These are phyloP conservation scores for Cutaneotrichosporon mucoides DNA, from an alignment of 1,284 basidiomycete species.

Conservation along the genomic window DNA sequence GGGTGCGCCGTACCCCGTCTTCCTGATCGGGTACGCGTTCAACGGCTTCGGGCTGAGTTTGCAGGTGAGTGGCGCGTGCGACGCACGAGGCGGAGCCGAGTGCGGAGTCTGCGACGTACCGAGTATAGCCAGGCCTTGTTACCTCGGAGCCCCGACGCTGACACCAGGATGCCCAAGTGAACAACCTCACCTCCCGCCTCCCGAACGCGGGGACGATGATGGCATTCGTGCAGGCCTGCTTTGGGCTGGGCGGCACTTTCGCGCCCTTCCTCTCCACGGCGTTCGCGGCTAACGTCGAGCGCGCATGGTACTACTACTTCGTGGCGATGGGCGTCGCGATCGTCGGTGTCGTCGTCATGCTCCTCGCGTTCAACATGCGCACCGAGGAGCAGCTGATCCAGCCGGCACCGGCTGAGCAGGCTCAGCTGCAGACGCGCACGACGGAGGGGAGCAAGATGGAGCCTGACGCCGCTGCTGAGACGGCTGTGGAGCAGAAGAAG, in stretches of 20 bases:
- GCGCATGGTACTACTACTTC: conserved; percentile 15
- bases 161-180: conserved; percentile 20
- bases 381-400: conserved; percentile 20
- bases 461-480: background rate
- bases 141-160: too few relatives aligned
- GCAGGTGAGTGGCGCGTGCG: too few relatives aligned
- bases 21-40: conserved; percentile 13
- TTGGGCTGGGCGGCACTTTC: conserved; percentile 58
- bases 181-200: conserved; percentile 19
- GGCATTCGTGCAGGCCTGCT: conserved; percentile 22
- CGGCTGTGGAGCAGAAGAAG: background rate
- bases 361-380: conserved; percentile 15
- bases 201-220: conserved; percentile 18
- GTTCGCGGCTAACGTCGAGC: conserved; percentile 46
- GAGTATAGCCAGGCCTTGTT: too few relatives aligned
- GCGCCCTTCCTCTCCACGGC: conserved; percentile 63
- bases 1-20: conserved; percentile 14
- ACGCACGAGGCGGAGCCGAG: too few relatives aligned
- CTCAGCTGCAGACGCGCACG: background rate
- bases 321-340: conserved; percentile 17
- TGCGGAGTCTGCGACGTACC: too few relatives aligned
- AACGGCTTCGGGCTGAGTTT: conserved; percentile 15
- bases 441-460: background rate
- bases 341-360: conserved; percentile 5
- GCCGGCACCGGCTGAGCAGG: background rate